Conservation (phyloP, 2,329 filamentous ascomycete species). For the Fusarium begoniae region DNA sequence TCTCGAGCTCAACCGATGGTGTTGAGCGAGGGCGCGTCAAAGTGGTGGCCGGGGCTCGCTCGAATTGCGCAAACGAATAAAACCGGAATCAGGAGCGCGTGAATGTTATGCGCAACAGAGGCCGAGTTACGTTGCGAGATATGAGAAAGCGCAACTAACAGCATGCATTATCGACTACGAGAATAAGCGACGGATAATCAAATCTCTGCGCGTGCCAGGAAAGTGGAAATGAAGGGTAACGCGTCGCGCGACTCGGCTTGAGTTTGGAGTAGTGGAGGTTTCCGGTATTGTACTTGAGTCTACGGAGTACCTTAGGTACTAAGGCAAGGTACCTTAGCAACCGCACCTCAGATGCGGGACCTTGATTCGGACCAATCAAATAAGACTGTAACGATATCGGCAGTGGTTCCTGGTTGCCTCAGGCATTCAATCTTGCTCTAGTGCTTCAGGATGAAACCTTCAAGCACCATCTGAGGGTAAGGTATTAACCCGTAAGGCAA, state of each 20-base stretch:
- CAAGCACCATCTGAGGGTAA: neutral
- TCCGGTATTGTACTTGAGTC: neutral
- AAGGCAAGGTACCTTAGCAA: neutral
- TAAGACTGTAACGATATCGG: neutral
- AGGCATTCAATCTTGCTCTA: neutral
- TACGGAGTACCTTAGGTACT: neutral
- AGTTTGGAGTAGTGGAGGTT: conserved; percentile 24
- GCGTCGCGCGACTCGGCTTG: conserved; percentile 39
- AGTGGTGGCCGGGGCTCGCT: conserved; percentile 29
- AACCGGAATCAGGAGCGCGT: neutral
- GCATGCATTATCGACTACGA: conserved; percentile 16
- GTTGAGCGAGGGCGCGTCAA: conserved; percentile 34
- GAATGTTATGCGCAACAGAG: neutral
- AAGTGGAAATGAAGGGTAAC: conserved; percentile 33
- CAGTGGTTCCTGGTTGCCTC: neutral
- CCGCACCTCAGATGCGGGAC: conserved; percentile 4
- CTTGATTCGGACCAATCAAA: neutral
- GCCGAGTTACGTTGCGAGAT: conserved; percentile 11
- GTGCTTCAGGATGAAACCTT: neutral
- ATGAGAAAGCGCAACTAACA: neutral
- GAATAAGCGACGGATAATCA: conserved; percentile 3
- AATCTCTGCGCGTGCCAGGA: conserved; percentile 25
- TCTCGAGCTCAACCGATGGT: conserved; percentile 35
- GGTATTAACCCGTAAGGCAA: neutral
- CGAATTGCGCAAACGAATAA: conserved; percentile 26